Percentiles rank a stretch among this genome's conserved stretches.
Evolutionary conservation across 345 rosid genomes (phyloP).

Genomic region (Excoecaria cochinchinensis): DNA sequence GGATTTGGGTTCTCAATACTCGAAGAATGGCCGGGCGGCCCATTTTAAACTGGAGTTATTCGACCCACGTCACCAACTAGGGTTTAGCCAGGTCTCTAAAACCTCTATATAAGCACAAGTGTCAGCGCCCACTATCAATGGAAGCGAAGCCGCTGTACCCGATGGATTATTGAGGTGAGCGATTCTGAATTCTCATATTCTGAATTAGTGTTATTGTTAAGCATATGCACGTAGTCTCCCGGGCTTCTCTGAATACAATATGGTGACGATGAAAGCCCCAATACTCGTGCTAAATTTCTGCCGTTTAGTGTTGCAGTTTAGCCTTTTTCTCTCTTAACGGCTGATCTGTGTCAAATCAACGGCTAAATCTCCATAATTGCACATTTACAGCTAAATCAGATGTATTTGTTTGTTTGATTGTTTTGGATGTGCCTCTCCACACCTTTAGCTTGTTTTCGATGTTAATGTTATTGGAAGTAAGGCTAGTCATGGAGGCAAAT

Average conservation of each 20-base stretch:
- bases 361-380: slow-evolving; percentile 36
- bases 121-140: background rate
- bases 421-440: slow-evolving; percentile 33
- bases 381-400: no score
- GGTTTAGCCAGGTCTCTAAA: background rate
- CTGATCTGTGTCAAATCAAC: slow-evolving; percentile 30
- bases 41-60: background rate
- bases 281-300: slow-evolving; percentile 19
- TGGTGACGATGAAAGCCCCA: slow-evolving; percentile 22
- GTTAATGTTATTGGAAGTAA: slow-evolving; percentile 21
- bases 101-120: background rate
- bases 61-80: background rate
- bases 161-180: background rate
- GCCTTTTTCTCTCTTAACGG: slow-evolving; percentile 9
- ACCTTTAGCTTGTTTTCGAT: slow-evolving; percentile 56
- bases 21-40: background rate
- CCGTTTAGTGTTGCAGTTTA: slow-evolving; percentile 30
- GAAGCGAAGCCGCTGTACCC: background rate
- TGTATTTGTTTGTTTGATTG: no score
- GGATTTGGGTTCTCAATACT: background rate
- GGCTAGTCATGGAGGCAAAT: slow-evolving; percentile 57
- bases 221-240: slow-evolving; percentile 20
- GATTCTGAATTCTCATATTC: background rate
- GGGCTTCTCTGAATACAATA: slow-evolving; percentile 20
- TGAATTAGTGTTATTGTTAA: background rate